Evolutionary conservation across 2,329 filamentous ascomycete genomes (phyloP).

Genomic region (Purpureocillium takamizusanense): DNA sequence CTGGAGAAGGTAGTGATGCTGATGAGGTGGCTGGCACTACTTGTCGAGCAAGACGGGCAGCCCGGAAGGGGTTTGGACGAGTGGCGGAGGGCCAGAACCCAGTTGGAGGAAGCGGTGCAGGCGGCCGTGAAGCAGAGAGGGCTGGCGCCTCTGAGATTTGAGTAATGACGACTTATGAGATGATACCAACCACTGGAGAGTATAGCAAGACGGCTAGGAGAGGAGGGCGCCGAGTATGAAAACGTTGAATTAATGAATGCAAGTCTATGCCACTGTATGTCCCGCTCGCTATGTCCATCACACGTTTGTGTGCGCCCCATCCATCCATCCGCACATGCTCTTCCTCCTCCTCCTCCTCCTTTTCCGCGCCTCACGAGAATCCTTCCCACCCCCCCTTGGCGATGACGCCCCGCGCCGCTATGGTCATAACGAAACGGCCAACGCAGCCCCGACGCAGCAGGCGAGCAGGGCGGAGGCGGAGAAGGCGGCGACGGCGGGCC

Average conservation of each 20-base stretch:
- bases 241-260: too few species aligned
- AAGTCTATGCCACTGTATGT: too few species aligned
- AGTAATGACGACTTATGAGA: conserved; percentile 1
- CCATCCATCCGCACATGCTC: background rate
- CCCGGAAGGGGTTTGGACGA: conserved; percentile 25
- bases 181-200: background rate
- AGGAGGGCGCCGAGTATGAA: too few species aligned
- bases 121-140: conserved; percentile 46
- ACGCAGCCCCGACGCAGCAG: background rate
- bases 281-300: too few species aligned
- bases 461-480: background rate
- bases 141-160: conserved; percentile 38
- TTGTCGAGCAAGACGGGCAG: conserved; percentile 40
- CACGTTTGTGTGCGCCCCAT: background rate
- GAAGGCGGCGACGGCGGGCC: conserved; percentile 1
- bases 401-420: too few species aligned
- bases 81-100: conserved; percentile 37
- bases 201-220: too few species aligned
- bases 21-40: conserved; percentile 56
- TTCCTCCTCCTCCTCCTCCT: too few species aligned
- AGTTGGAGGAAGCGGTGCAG: conserved; percentile 43
- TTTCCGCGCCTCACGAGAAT: too few species aligned
- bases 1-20: conserved; percentile 64
- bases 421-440: too few species aligned
- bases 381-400: too few species aligned